These are phyloP conservation scores for Metschnikowia picachoensis DNA, from an alignment of 805 yeast genomes.

Conservation along the genomic window DNA sequence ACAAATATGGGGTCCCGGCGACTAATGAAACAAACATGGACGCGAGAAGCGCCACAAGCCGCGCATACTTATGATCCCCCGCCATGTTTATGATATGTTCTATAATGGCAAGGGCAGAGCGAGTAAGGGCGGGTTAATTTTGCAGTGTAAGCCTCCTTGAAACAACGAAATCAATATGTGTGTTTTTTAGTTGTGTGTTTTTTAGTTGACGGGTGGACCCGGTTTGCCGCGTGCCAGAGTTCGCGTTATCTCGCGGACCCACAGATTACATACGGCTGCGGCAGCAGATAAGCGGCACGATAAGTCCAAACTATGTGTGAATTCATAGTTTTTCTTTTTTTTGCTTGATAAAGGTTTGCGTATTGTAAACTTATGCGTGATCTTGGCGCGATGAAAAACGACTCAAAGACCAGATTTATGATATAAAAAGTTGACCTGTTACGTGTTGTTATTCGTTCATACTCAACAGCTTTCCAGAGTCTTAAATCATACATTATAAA, in stretches of 20 bases:
- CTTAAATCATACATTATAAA: no score
- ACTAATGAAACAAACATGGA: constrained; percentile 55
- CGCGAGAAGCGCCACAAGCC: constrained; percentile 26
- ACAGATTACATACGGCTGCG: constrained; percentile 1
- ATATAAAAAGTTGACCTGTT: no score
- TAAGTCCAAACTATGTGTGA: neutral
- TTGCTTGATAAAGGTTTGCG: no score
- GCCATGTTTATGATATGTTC: neutral
- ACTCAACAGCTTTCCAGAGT: no score
- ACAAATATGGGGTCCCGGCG: constrained; percentile 72
- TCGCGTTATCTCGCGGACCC: constrained; percentile 5
- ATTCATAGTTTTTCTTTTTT: no score
- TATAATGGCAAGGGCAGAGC: neutral
- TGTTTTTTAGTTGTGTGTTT: no score
- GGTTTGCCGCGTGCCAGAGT: neutral
- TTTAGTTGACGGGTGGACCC: no score
- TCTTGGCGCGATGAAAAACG: no score
- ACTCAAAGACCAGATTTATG: no score
- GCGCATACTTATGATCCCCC: constrained; percentile 8
- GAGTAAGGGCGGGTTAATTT: neutral
- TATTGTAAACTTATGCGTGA: no score
- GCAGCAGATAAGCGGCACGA: neutral
- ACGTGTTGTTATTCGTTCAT: no score
- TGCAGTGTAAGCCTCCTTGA: neutral
- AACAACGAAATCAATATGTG: neutral